Evolutionary conservation across 2,329 filamentous ascomycete genomes (phyloP), one percentile per base, ranked within the genome.

Genomic region (Alternaria sp.): DNA sequence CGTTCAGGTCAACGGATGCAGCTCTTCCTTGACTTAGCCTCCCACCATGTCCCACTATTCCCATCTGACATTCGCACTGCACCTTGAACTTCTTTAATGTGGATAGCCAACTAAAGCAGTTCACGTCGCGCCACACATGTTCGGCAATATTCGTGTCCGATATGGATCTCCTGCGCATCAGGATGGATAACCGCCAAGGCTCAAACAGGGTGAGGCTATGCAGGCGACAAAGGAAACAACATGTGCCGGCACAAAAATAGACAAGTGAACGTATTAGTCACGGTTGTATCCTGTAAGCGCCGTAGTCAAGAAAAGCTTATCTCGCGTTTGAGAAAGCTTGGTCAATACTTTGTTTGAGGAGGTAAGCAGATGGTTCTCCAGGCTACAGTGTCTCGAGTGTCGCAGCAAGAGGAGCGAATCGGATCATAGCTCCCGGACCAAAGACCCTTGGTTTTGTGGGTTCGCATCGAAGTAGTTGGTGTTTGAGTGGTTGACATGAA

Each of bases 81-180:
- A 62, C 66, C 61, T 44, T 63, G 47, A 51, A 10, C 55, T 63
- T 63, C 56, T 68, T 58, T 56, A 66, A 64, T 60, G 64, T 66
- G 28, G 12, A 12, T 26, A 49, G 15, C 64, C 69, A 68, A 46
- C 63, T n/a, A 60, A 18, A 63, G 37, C 37, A 47, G 9, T 28
- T 23, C 26, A 43, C 28, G 49, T 44, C 51, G 62, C 59, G 68
- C 65, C 65, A 70, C 57, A 65, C 10, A 15, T 33, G 23, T 26
- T 26, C 69, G 68, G 71, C 44, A 64, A 49, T 46, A 18, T 28
- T 58, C 49, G 60, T 60, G 64, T 63, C 67, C 68, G 72, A 58
- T 10, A 41, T 26, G 59, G 37, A 10, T 18, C n/a, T 14, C n/a
- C 23, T 28, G 51, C 25, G 25, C 45, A 49, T 55, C 20, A 62